These are phyloP conservation scores for Leccinum broughii DNA, from an alignment of 768 basidiomycete species.

Conservation along the genomic window DNA sequence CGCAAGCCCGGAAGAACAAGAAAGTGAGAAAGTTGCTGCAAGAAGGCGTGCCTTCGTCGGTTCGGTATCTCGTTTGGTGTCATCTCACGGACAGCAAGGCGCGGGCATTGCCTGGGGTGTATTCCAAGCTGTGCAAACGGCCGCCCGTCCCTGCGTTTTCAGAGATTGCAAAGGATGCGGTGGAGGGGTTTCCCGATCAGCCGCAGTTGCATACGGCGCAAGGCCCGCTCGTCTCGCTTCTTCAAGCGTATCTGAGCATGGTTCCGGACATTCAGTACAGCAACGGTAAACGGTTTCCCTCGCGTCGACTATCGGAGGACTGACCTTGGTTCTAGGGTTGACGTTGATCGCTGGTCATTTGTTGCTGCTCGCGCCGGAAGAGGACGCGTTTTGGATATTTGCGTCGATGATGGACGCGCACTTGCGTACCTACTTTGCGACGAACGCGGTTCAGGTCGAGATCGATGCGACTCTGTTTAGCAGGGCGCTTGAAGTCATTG, in stretches of 20 bases:
- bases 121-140: slow-evolving; percentile 59
- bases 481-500: slow-evolving; percentile 64
- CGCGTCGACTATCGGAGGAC: background rate
- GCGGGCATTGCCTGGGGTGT: slow-evolving; percentile 66
- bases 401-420: slow-evolving; percentile 84
- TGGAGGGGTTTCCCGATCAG: slow-evolving; percentile 54
- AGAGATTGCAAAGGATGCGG: slow-evolving; percentile 62
- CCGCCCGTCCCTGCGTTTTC: slow-evolving; percentile 48
- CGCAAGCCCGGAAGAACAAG: slow-evolving; percentile 74
- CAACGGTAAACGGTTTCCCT: slow-evolving; percentile 43
- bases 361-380: slow-evolving; percentile 74
- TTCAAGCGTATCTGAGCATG: slow-evolving; percentile 81
- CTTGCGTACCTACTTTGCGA: slow-evolving; percentile 75
- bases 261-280: slow-evolving; percentile 78
- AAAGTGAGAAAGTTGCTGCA: slow-evolving; percentile 72
- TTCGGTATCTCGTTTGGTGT: slow-evolving; percentile 84
- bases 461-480: slow-evolving; percentile 74
- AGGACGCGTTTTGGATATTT: slow-evolving; percentile 92
- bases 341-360: slow-evolving; percentile 72
- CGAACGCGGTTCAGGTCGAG: slow-evolving; percentile 61
- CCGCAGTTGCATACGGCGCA: slow-evolving; percentile 57
- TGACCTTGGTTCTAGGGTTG: slow-evolving; percentile 46
- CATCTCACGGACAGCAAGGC: slow-evolving; percentile 77
- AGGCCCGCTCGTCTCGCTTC: slow-evolving; percentile 54
- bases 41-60: slow-evolving; percentile 81